Evolutionary conservation across 768 basidiomycete genomes (phyloP).

Genomic region (Exidia glandulosa): DNA sequence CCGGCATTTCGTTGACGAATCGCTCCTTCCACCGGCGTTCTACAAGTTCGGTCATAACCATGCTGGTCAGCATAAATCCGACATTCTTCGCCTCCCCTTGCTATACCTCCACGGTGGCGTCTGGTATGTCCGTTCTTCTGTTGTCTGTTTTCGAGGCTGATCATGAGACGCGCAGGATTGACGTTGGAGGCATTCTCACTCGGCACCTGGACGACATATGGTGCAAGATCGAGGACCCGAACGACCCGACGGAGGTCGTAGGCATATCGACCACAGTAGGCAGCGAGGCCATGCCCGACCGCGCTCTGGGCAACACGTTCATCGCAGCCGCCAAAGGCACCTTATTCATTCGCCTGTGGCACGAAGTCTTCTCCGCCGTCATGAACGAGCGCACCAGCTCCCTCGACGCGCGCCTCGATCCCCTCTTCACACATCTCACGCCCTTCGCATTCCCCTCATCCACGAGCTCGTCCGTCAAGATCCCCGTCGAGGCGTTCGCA

Average conservation of each 20-base stretch:
- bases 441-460: not conserved
- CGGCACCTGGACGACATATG: not conserved
- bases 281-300: not conserved
- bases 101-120: not conserved
- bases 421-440: not conserved
- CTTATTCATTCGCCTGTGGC: not conserved
- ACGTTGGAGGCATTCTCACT: not conserved
- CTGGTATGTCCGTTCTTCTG: not conserved
- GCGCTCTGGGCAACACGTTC: not conserved
- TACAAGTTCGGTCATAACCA: not conserved
- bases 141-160: not conserved
- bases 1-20: not conserved
- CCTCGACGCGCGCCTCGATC: not conserved
- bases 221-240: not conserved
- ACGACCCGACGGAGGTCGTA: not conserved
- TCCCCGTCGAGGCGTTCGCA: not conserved
- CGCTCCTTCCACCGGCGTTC: not conserved
- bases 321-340: not conserved
- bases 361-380: not conserved
- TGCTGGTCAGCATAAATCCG: not conserved
- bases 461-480: not conserved
- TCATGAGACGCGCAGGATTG: not conserved
- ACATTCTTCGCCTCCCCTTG: not conserved
- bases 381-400: not conserved
- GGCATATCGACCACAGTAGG: not conserved